These are phyloP conservation scores for Cadophora sp. DNA, from an alignment of 2,329 filamentous ascomycete species.

Conservation along the genomic window DNA sequence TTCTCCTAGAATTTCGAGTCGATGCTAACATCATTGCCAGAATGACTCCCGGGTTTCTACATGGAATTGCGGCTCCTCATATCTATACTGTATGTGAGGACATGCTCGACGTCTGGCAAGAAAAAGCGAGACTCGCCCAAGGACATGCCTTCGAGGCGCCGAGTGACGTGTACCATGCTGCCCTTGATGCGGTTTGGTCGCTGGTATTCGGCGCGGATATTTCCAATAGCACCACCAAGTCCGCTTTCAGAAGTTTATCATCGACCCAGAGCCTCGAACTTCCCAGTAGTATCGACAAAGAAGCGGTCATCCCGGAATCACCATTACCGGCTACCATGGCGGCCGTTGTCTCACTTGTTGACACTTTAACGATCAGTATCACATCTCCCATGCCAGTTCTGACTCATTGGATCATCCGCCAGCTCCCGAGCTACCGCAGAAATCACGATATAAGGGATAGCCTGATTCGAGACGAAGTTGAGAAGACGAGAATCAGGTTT, in stretches of 20 bases:
- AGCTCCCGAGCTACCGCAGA: constrained; percentile 8
- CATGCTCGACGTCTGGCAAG: constrained; percentile 42
- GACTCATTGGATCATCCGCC: constrained; percentile 13
- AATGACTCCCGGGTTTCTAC: constrained; percentile 44
- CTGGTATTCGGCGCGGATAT: constrained; percentile 22
- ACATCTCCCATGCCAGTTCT: constrained; percentile 16
- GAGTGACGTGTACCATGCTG: constrained; percentile 22
- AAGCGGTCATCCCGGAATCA: constrained; percentile 2
- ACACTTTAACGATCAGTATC: constrained; percentile 13
- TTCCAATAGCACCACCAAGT: constrained; percentile 4
- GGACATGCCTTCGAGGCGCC: constrained; percentile 26
- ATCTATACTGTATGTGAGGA: constrained; percentile 37
- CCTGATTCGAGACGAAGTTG: constrained; percentile 17
- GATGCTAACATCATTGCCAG: background rate
- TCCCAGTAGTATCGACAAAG: constrained; percentile 11
- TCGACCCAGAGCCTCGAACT: background rate
- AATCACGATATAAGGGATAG: constrained; percentile 15
- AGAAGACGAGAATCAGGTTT: constrained; percentile 19
- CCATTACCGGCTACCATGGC: constrained; percentile 9
- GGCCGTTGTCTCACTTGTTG: constrained; percentile 4
- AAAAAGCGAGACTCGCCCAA: constrained; percentile 32
- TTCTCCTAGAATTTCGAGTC: background rate
- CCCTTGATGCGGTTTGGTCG: constrained; percentile 25
- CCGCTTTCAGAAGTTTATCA: background rate
- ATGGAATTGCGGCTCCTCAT: constrained; percentile 41